These are phyloP conservation scores for Canna indica DNA, from an alignment of 176 grass and related monocot genomes.

Conservation along the genomic window DNA sequence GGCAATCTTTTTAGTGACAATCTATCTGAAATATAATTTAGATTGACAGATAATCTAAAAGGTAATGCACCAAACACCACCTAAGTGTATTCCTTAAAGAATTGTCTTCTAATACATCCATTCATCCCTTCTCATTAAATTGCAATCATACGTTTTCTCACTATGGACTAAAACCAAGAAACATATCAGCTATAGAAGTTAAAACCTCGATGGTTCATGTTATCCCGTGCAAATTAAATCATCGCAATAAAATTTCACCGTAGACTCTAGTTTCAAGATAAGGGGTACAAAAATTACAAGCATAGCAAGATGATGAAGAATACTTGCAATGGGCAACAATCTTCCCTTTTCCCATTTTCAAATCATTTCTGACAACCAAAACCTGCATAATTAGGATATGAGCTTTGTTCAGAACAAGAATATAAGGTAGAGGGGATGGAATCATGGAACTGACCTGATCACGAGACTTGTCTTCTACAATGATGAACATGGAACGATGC, in stretches of 20 bases:
- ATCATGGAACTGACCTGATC: slow-evolving; percentile 40
- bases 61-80: too few species aligned
- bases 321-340: slow-evolving; percentile 97
- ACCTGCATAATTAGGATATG: slow-evolving; percentile 31
- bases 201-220: too few species aligned
- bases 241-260: neutral
- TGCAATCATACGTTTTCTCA: too few species aligned
- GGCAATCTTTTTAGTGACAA: too few species aligned
- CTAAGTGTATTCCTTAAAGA: too few species aligned
- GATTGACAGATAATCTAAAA: too few species aligned
- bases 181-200: too few species aligned
- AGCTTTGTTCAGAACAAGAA: neutral
- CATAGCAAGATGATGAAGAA: neutral
- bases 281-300: neutral
- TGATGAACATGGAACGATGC: slow-evolving; percentile 86
- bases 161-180: too few species aligned
- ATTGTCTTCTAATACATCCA: too few species aligned
- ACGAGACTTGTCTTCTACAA: slow-evolving; percentile 88
- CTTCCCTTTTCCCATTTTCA: slow-evolving; percentile 99
- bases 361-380: slow-evolving; percentile 87
- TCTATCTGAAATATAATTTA: too few species aligned
- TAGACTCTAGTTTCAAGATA: neutral
- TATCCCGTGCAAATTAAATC: too few species aligned
- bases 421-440: neutral
- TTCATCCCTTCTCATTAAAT: too few species aligned